These are phyloP conservation scores for Syzygium oleosum DNA, from an alignment of 345 rosid genomes.

Conservation along the genomic window DNA sequence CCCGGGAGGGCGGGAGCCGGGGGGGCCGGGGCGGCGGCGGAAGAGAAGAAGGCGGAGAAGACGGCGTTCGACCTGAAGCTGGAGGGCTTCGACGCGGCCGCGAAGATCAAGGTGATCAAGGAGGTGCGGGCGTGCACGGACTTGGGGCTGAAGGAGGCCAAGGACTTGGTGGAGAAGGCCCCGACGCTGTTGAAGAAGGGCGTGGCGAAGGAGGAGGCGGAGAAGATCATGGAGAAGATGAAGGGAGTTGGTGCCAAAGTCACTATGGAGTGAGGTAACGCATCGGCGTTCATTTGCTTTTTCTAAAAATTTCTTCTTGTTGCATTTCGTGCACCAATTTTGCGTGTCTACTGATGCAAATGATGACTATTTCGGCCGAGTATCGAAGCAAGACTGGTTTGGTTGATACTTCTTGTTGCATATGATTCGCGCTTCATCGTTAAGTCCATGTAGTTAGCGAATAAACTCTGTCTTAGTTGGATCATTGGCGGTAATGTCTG, in stretches of 20 bases:
- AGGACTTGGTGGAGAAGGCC: conserved; percentile 93
- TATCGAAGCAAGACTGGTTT: not conserved
- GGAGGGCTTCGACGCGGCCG: conserved; percentile 62
- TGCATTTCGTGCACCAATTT: not conserved
- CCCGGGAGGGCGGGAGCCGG: conserved; percentile 29
- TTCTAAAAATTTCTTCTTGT: not conserved
- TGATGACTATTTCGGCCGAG: not conserved
- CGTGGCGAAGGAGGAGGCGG: conserved; percentile 84
- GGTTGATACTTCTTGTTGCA: not conserved
- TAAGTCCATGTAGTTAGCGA: not conserved
- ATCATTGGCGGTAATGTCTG: not conserved
- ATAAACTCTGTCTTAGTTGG: not conserved
- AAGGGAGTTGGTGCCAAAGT: conserved; percentile 88
- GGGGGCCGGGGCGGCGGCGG: conserved; percentile 33
- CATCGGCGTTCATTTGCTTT: not conserved
- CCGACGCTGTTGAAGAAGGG: conserved; percentile 85
- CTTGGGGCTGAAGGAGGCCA: conserved; percentile 90
- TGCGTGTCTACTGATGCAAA: not conserved
- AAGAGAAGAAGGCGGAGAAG: conserved; percentile 32
- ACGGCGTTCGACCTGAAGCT: conserved; percentile 75
- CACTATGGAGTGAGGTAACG: conserved; percentile 59
- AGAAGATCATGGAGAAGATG: conserved; percentile 69
- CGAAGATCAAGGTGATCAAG: conserved; percentile 85
- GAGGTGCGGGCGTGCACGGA: conserved; percentile 79
- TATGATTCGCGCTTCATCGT: not conserved